Base-by-base conservation (phyloP, 495 filamentous ascomycete genomes). In the Lasiosphaeria miniovina region DNA sequence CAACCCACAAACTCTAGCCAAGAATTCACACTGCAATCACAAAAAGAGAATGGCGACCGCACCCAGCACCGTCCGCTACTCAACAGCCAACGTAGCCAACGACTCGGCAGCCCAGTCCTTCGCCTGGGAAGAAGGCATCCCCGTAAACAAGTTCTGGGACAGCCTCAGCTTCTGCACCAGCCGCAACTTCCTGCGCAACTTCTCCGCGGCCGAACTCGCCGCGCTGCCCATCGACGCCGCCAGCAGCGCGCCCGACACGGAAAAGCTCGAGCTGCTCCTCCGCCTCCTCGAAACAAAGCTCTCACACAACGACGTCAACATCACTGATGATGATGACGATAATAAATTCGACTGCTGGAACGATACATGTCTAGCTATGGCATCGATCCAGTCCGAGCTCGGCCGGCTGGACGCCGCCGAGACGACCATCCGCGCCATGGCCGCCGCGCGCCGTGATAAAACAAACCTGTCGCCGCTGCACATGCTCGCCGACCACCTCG, bases 151-250 rank as follows among this genome's bases (percentile, higher is more conserved):
- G 6, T 61, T 61, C 59, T 61, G 59, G 59, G 36, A 52, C 59
- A 46, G 56, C 46, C 12, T 61, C 3, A 35, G 34, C 32, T 61
- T 50, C 45, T 34, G 7, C 43, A 12, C 52, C 15, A 52, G 59
- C 52, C 59, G 59, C 43, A 61, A 61, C 52, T 61, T 61, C 52
- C 59, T 61, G 36, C 24, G 17, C 17, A 56, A 52, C 52, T 61
- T 61, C 52, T 45, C 43, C 32, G 41, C 52, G 36, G 52, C 50
- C 17, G 59, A 61, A 36, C 33, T 60, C 41, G 24, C 40, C 41
- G 12, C 43, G 35, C 52, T 60, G 51, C 52, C 59, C 59, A 61
- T 61, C 41, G 43, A 56, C 52, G 52, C 59, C 32, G 43, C 55
- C 52, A 61, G 59, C 59, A 36, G 33, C 11, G 38, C 48, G 4